Conservation (phyloP, 768 basidiomycete genomes). For the Phanerochaete carnosa region DNA sequence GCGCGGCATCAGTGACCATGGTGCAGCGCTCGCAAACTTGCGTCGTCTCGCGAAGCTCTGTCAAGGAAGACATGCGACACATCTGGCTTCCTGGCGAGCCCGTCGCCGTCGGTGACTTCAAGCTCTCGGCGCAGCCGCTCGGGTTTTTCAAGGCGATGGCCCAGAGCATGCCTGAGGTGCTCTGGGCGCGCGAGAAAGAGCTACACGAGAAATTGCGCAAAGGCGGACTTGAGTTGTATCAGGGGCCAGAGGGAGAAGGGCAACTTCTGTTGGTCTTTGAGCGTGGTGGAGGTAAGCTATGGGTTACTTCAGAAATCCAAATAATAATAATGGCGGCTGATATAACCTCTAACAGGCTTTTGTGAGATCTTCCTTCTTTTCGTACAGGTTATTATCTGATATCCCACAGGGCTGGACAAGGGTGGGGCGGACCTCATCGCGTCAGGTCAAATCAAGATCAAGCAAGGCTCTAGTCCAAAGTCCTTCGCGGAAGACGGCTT, state of each 20-base stretch:
- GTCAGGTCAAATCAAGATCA: slow-evolving; percentile 16
- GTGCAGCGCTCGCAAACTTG: slow-evolving; percentile 39
- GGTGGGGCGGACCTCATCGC: slow-evolving; percentile 18
- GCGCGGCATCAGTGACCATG: slow-evolving; percentile 35
- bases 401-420: slow-evolving; percentile 15
- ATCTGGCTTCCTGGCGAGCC: slow-evolving; percentile 19
- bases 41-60: slow-evolving; percentile 21
- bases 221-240: slow-evolving; percentile 33
- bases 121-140: slow-evolving; percentile 19
- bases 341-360: neutral
- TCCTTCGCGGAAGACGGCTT: slow-evolving; percentile 16
- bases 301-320: no score
- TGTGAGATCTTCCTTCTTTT: neutral
- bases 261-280: slow-evolving; percentile 25
- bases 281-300: slow-evolving; percentile 31
- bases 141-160: slow-evolving; percentile 19
- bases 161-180: slow-evolving; percentile 11
- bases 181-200: slow-evolving; percentile 28
- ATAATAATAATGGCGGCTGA: no score
- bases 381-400: slow-evolving; percentile 7
- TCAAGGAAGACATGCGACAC: neutral
- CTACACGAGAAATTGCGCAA: slow-evolving; percentile 32
- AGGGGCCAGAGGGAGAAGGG: slow-evolving; percentile 32
- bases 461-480: slow-evolving; percentile 13
- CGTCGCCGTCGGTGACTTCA: slow-evolving; percentile 24